Evolutionary conservation across 345 rosid species (phyloP).

Genomic region (Eucalyptus sp.): DNA sequence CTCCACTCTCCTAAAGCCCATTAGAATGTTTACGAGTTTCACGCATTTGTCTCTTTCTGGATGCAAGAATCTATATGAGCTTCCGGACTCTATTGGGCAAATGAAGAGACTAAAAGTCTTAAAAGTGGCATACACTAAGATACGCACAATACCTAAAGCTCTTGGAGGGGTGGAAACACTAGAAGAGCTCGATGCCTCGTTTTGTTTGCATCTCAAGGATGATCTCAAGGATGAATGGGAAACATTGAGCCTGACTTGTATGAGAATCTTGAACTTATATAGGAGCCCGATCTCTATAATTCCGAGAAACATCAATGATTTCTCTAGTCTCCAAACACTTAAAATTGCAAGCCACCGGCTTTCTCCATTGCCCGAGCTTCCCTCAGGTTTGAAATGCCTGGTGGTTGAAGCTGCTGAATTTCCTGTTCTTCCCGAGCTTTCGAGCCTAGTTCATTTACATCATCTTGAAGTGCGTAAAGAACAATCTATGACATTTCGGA

Average conservation of each 20-base stretch:
- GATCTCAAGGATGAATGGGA: too few relatives aligned
- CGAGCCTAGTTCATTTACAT: background rate
- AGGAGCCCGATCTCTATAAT: background rate
- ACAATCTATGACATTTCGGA: too few relatives aligned
- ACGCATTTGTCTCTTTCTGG: background rate
- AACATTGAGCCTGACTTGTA: too few relatives aligned
- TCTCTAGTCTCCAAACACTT: background rate
- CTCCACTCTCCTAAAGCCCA: too few relatives aligned
- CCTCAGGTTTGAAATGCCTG: background rate
- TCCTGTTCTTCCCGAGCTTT: background rate
- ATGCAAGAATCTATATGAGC: background rate
- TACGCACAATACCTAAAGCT: too few relatives aligned
- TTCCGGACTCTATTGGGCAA: background rate
- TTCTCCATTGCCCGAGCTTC: background rate
- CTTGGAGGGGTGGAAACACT: too few relatives aligned
- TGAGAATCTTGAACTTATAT: background rate
- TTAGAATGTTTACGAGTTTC: too few relatives aligned
- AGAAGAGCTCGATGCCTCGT: too few relatives aligned
- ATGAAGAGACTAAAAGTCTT: too few relatives aligned
- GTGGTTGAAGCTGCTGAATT: background rate
- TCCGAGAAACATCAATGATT: rapidly evolving
- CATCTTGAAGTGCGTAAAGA: too few relatives aligned
- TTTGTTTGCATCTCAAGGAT: too few relatives aligned
- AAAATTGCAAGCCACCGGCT: background rate
- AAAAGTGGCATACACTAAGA: too few relatives aligned